Base-by-base conservation (phyloP, 2,329 filamentous ascomycete genomes). In the Aspergillus clavatus region DNA sequence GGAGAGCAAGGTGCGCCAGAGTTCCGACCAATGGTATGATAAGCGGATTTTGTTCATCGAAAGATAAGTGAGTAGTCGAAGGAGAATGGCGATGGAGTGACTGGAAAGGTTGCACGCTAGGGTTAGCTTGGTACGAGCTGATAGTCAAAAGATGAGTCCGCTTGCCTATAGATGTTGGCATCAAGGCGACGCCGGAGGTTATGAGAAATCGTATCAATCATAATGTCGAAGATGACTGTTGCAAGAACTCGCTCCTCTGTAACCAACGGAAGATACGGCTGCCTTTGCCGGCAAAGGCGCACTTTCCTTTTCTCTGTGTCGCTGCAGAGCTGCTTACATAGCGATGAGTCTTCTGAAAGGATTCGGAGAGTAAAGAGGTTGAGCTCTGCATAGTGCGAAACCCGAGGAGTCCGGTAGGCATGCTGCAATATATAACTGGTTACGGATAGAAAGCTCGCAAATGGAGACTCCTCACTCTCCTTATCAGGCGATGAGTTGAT, bases 401-500 rank as follows among this genome's bases (percentile, higher is more conserved):
- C 82, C 51, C 93, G 80, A 23, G 76, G 67, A 3, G 89, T 94
- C 16, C 93, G 81, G 66, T 96, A 86, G 2, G 93, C 90, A 69
- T 98, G 91, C 57, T 96, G 90, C 39, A 95, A 80, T 24, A 97
- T 78, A 67, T 98, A 98, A 2, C 91, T 97, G 3, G 87, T 87
- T 35, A 95, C 75, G 0, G 91, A 97, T 22, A 97, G 72, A 61
- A 91, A 94, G 55, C 81, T 83, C 38, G 85, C 82, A 51, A 98
- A 83, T 0, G 90, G 86, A 1, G 84, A 79, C 58, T 91, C 83
- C 37, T 80, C 75, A 33, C 76, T 80, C 55, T 84, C 84, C 39
- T 68, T 69, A 21, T 83, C 81, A 1, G 82, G 69, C 5, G 78
- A 61, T 19, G 82, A 63, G 2, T 81, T 83, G 41, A 95, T 81